Evolutionary conservation across 2,329 filamentous ascomycete genomes (phyloP).

Genomic region (Furcasterigmium sp.): DNA sequence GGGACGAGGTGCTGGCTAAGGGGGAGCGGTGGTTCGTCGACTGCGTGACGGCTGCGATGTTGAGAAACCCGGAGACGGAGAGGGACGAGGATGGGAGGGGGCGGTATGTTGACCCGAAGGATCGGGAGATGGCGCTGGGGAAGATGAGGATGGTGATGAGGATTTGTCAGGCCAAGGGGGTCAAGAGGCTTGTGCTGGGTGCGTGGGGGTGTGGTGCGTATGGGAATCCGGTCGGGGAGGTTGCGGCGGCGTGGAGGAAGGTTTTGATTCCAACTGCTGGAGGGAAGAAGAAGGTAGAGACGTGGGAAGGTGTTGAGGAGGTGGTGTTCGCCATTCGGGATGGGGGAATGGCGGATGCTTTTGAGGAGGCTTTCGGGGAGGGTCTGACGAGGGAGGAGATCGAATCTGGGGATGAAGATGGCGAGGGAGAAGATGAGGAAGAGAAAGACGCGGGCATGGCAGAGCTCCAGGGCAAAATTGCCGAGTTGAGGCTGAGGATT

Average conservation of each 20-base stretch:
- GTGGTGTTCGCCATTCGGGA: constrained; percentile 56
- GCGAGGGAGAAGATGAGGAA: constrained; percentile 10
- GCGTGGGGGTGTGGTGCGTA: constrained; percentile 63
- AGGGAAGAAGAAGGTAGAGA: constrained; percentile 15
- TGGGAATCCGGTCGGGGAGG: constrained; percentile 54
- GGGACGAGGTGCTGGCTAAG: constrained; percentile 30
- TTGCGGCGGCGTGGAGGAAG: constrained; percentile 47
- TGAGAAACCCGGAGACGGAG: constrained; percentile 49
- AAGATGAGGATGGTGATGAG: constrained; percentile 57
- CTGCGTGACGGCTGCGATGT: constrained; percentile 52
- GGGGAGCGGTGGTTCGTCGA: constrained; percentile 54
- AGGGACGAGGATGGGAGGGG: constrained; percentile 24
- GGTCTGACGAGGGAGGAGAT: constrained; percentile 23
- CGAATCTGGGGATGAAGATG: constrained; percentile 11
- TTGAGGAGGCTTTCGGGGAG: constrained; percentile 41
- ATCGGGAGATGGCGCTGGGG: constrained; percentile 41
- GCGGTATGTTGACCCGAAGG: constrained; percentile 36
- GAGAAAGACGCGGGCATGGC: neutral
- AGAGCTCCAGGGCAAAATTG: constrained; percentile 22
- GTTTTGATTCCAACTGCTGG: constrained; percentile 17
- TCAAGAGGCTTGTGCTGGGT: constrained; percentile 48
- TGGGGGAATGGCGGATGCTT: constrained; percentile 42
- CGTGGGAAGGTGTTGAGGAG: constrained; percentile 41
- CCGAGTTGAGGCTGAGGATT: constrained; percentile 18
- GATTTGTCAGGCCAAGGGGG: constrained; percentile 39